Evolutionary conservation across 345 rosid genomes (phyloP), one percentile per base, ranked within the genome.

Genomic region (Hibiscus mutabilis): DNA sequence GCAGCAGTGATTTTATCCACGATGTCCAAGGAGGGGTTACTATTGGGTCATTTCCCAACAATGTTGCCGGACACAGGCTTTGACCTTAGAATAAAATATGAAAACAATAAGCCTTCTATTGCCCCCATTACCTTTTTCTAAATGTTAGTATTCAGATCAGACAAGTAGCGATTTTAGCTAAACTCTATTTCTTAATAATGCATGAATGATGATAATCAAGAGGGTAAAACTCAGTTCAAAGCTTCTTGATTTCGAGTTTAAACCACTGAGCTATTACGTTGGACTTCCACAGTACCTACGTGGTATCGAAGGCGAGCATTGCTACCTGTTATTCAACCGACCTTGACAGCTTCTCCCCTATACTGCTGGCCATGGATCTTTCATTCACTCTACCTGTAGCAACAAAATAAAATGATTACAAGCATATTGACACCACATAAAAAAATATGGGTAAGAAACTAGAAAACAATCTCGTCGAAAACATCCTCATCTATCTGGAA

Each of bases 371-470:
- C 57, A 46, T 62, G 57, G 25, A 68, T 76, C 49, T 35, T 22
- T 60, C 35, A 58, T 5, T 12, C 35, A 31, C 69, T 29, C 53
- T 13, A 65, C 53, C 79, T 69, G 66, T 6, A 70, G 64, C 60
- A 64, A 42, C 7, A 47, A 21, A 33, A 63, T 27, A 56, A 64
- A 63, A 63, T 46, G 35, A 57, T 25, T 58, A 22, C 61, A 57
- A 57, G 61, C 61, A 24, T 11, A 11, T 4, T 27, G 11, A 18
- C 57, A 53, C 24, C 11, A 6, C 57, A 53, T 53, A n/a, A 18
- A 53, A 51, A 49, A 19, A 16, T 19, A 49, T 15, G 1, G 58
- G 71, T 37, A 59, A 5, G 25, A 64, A 49, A 35, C 52, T 6
- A 11, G 24, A 29, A 47, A 22, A 12, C 59, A 25, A 3, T 19